Evolutionary conservation across 1,284 basidiomycete species (phyloP).

Genomic region (Malassezia pachydermatis): DNA sequence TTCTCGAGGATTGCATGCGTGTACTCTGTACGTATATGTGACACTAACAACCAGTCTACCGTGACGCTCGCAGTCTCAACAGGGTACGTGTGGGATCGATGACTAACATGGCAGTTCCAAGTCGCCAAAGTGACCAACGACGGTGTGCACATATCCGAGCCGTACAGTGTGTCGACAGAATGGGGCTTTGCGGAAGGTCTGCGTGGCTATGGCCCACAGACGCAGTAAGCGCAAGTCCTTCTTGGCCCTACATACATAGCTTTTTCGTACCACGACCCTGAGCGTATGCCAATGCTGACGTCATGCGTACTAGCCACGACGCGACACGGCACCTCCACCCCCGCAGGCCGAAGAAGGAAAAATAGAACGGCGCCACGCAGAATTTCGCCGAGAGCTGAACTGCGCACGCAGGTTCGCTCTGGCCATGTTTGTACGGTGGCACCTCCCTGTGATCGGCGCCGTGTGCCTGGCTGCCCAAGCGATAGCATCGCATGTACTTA

Average conservation of each 20-base stretch:
- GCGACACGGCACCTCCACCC: too few species aligned
- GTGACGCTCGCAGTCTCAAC: slow-evolving; percentile 89
- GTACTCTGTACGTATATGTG: slow-evolving; percentile 59
- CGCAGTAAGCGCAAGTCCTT: slow-evolving; percentile 33
- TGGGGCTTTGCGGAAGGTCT: slow-evolving; percentile 91
- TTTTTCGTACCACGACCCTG: too few species aligned
- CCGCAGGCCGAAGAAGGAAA: too few species aligned
- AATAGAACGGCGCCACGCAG: too few species aligned
- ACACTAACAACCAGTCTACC: slow-evolving; percentile 56
- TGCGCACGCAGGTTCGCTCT: too few species aligned
- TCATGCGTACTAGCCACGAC: too few species aligned
- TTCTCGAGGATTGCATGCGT: slow-evolving; percentile 78
- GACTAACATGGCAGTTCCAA: slow-evolving; percentile 64
- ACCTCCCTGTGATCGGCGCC: too few species aligned
- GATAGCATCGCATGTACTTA: neutral
- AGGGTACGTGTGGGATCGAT: slow-evolving; percentile 57
- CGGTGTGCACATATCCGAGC: slow-evolving; percentile 71
- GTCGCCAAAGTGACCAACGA: slow-evolving; percentile 73
- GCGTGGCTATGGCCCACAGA: slow-evolving; percentile 56
- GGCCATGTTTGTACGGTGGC: too few species aligned
- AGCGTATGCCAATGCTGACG: too few species aligned
- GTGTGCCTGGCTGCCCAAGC: too few species aligned
- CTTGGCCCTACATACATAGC: too few species aligned
- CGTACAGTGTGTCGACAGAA: slow-evolving; percentile 63
- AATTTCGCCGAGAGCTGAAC: too few species aligned